Evolutionary conservation across 495 filamentous ascomycete genomes (phyloP), one percentile per base, ranked within the genome.

Genomic region (Xylaria longipes): DNA sequence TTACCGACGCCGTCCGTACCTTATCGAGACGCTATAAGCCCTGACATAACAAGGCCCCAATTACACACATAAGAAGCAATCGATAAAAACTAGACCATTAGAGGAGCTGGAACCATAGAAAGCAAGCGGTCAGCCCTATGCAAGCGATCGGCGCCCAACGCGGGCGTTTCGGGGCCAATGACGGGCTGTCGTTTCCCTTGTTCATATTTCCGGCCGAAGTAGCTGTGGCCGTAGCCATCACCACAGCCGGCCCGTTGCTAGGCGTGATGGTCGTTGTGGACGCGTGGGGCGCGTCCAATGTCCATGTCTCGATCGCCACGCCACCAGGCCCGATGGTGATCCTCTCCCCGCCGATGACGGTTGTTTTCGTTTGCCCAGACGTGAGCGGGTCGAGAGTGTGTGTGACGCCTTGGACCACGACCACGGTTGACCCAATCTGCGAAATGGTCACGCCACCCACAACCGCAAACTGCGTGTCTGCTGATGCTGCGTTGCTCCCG

Each of bases 401-500:
- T 0, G 84, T 87, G 3, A 72, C 66, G 11, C 81, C 80, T n/a
- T 76, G 71, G 48, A 90, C 77, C 11, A 89, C 82, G 6, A 87
- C 85, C 5, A 85, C 77, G 6, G 84, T 85, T 0, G 84, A 74
- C 33, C 85, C 86, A 35, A 87, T 70, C 69, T 84, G 80, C 5
- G 85, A 84, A 41, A 87, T 74, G 5, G 83, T 83, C 9, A 82
- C 81, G 14, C 86, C 86, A 43, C 86, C 86, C 4, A 82, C 81
- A 15, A 87, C 74, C 3, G 77, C 82, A 56, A 81, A 81, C 37
- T 80, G 76, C 17, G 84, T 85, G 8, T 74, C 79, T 12, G 69
- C 58, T 22, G 79, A 62, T 33, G 79, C 71, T 8, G 80, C 81
- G 2, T 64, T 58, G 12, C 70, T 31, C 0, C 84, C 85, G 29